Conservation (phyloP, 2,329 filamentous ascomycete species). For the Neonectria faginata region DNA sequence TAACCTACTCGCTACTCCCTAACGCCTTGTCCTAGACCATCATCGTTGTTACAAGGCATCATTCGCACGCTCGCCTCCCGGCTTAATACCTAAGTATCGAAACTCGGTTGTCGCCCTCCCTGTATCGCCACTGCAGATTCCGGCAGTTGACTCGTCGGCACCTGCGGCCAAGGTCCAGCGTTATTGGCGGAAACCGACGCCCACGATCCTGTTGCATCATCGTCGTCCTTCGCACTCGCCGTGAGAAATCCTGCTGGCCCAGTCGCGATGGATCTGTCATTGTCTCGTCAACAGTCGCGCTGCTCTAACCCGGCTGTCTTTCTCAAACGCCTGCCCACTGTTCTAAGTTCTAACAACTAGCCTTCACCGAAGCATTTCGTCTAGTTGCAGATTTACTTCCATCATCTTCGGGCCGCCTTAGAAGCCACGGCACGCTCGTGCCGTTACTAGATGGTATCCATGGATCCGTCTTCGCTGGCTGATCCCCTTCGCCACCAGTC, state of each 20-base stretch:
- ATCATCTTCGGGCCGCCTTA: conserved; percentile 1
- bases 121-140: not conserved
- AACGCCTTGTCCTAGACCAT: not conserved
- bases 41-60: not conserved
- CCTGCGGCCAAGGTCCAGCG: conserved; percentile 17
- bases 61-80: not conserved
- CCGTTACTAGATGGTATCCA: conserved; percentile 14
- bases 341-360: conserved; percentile 1
- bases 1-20: not conserved
- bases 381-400: conserved; percentile 28
- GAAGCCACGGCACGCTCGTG: conserved; percentile 2
- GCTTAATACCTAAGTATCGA: not conserved
- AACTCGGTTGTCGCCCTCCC: not conserved
- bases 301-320: conserved; percentile 31
- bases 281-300: conserved; percentile 26
- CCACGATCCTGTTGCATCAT: conserved; percentile 4
- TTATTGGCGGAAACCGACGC: conserved; percentile 5
- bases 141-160: conserved; percentile 11
- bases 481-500: conserved; percentile 33
- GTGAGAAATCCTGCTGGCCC: conserved; percentile 16
- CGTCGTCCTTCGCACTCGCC: conserved; percentile 17
- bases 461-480: conserved; percentile 34
- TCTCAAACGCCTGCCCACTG: conserved; percentile 20
- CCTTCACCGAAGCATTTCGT: conserved; percentile 6
- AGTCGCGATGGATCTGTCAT: conserved; percentile 40